These are phyloP conservation scores for Cymbidium sinense DNA, from an alignment of 106 monocot species.

Conservation along the genomic window DNA sequence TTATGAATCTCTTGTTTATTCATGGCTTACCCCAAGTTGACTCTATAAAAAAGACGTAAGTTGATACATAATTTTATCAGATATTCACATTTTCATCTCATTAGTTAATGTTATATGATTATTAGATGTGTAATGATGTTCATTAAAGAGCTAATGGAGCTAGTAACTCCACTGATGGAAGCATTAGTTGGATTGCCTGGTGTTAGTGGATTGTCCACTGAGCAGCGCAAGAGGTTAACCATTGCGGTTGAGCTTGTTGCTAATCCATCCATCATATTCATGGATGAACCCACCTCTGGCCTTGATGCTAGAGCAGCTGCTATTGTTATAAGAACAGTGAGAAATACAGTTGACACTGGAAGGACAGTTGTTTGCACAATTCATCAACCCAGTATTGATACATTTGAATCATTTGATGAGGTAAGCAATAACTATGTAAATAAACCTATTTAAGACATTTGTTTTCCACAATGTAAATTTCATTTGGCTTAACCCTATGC, in stretches of 20 bases:
- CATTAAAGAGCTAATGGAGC: conserved; percentile 25
- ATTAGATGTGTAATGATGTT: conserved; percentile 13
- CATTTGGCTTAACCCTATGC: background rate
- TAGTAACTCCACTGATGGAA: conserved; percentile 17
- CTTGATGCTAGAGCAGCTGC: conserved; percentile 31
- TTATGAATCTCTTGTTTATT: conserved; percentile 31
- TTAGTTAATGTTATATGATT: background rate
- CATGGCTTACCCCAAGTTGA: conserved; percentile 25
- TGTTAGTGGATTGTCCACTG: conserved; percentile 22
- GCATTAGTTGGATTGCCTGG: conserved; percentile 33
- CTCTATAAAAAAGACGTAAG: conserved; percentile 6
- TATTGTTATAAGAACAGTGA: conserved; percentile 33
- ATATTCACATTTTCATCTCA: background rate
- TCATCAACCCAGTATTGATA: conserved; percentile 37
- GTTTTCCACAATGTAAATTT: background rate
- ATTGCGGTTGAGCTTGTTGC: conserved; percentile 40
- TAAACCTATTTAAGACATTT: background rate
- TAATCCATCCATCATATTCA: conserved; percentile 35
- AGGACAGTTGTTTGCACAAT: conserved; percentile 34
- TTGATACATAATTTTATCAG: background rate
- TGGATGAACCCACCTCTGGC: conserved; percentile 37
- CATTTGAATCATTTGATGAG: conserved; percentile 37
- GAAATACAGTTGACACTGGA: conserved; percentile 31
- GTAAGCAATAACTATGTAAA: conserved; percentile 1
- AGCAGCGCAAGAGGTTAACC: conserved; percentile 27